Evolutionary conservation across 345 rosid species (phyloP), one percentile per base, ranked within the genome.

Genomic region (Bruguiera sexangula): DNA sequence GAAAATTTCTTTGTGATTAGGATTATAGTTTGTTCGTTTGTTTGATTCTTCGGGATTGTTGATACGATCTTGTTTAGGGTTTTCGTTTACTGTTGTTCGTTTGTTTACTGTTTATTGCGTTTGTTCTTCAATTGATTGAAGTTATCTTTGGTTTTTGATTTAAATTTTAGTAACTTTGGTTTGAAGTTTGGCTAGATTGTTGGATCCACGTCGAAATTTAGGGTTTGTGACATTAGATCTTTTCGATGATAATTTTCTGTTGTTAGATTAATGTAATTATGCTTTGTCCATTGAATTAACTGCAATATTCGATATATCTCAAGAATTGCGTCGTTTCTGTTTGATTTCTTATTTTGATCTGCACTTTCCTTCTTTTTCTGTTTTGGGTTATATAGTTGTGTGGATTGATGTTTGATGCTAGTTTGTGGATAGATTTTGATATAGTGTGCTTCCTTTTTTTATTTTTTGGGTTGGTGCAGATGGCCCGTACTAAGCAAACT

Each of bases 401-500:
- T 43, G 50, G 15, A 13, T 43, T 43, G 50, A 43, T 43, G 50
- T 3, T 43, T 3, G 19, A 43, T 43, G 4, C 4, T 15, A 43
- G 13, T 5, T 22, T 22, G 0, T 55, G 16, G 30, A 54, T 26
- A 0, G 27, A 11, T 8, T 16, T 21, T 21, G 2, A 6, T 24
- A 5, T 56, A 6, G 31, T 24, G 4, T 9, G 26, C 16, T 9
- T 56, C 11, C 4, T 2, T 7, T 7, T 5, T 6, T 18, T 19
- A 19, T 9, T 15, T 27, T 27, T 27, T 27, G 29, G 29, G 29
- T 1, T 1, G 24, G 34, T 3, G 22, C 71, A 83, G 87, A 89
- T 89, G 96, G 96, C 96, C 26, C 96, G 96, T 88, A 92, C 97
- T 5, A 92, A 92, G 86, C 96, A 92, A 72, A 92, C 97, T 34